Conservation (phyloP, 768 basidiomycete species). For the Macrolepiota dolichaula region DNA sequence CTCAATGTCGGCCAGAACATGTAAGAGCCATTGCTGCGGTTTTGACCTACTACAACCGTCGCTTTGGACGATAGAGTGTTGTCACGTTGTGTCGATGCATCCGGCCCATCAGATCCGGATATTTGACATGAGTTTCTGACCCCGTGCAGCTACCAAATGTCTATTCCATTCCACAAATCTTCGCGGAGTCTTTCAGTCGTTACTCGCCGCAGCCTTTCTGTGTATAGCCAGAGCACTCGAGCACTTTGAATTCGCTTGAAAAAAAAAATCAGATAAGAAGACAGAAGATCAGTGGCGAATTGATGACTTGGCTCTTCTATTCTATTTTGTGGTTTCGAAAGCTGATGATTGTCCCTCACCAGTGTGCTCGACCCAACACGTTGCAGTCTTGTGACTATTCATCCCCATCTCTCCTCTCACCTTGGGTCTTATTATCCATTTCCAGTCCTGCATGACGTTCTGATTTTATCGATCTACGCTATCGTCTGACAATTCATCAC, state of each 20-base stretch:
- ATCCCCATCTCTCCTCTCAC: background rate
- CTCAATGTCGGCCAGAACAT: background rate
- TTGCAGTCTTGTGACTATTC: conserved; percentile 10
- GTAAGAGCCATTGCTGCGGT: background rate
- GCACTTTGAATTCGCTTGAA: background rate
- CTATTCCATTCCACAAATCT: background rate
- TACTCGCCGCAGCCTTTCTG: background rate
- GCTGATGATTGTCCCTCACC: background rate
- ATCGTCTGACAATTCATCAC: background rate
- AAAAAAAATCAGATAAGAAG: conserved; percentile 11
- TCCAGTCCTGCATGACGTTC: background rate
- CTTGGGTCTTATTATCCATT: conserved; percentile 8
- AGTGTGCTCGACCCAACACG: conserved; percentile 6
- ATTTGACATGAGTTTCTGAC: background rate
- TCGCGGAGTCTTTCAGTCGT: background rate
- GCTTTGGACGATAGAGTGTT: background rate
- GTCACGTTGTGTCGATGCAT: background rate
- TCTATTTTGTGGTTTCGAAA: conserved; percentile 3
- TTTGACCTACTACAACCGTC: background rate
- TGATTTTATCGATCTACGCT: conserved; percentile 8
- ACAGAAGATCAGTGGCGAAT: background rate
- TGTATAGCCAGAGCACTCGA: background rate
- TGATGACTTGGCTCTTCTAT: conserved; percentile 1
- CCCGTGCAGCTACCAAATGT: background rate
- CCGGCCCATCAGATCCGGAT: conserved; percentile 10